A percentile compares a stretch with the other conserved stretches of the same genome.
Conservation (phyloP, 495 filamentous ascomycete species). For the Parmelia sp. region DNA sequence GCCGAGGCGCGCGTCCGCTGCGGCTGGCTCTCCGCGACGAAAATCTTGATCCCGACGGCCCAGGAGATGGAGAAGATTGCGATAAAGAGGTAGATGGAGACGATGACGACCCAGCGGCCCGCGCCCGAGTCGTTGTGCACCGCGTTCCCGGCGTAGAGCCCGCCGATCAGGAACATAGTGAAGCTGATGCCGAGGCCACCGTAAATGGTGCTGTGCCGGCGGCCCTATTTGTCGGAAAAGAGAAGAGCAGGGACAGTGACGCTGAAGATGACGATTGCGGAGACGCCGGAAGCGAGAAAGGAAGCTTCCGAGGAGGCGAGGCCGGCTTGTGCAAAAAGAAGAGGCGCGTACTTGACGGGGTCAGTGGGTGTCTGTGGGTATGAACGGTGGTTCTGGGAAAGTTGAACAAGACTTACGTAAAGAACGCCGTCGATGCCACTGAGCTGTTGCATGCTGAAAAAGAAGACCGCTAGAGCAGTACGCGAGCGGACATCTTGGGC, state of each 20-base stretch:
- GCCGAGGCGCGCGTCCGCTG: slow-evolving; percentile 47
- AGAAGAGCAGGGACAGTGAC: slow-evolving; percentile 51
- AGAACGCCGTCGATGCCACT: slow-evolving; percentile 46
- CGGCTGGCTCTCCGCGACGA: slow-evolving; percentile 51
- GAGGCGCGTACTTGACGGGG: slow-evolving; percentile 42
- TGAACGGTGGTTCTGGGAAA: neutral
- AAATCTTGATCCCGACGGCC: slow-evolving; percentile 50
- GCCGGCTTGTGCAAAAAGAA: slow-evolving; percentile 49
- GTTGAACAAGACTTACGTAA: slow-evolving; percentile 37
- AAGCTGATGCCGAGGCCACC: slow-evolving; percentile 48
- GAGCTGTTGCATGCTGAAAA: slow-evolving; percentile 44
- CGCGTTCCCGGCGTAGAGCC: slow-evolving; percentile 43
- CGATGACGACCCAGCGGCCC: slow-evolving; percentile 51
- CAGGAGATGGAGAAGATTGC: slow-evolving; percentile 43
- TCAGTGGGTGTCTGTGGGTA: neutral
- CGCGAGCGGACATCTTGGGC: slow-evolving; percentile 35
- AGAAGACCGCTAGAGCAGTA: slow-evolving; percentile 38
- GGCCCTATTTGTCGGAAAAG: slow-evolving; percentile 58
- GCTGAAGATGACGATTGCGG: slow-evolving; percentile 48
- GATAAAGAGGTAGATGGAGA: slow-evolving; percentile 43
- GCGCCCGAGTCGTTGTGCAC: slow-evolving; percentile 42
- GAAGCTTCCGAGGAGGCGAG: slow-evolving; percentile 42
- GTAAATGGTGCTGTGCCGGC: slow-evolving; percentile 50
- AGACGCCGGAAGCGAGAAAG: slow-evolving; percentile 51
- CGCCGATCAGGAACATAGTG: slow-evolving; percentile 46